Conservation (phyloP, 2,329 filamentous ascomycete species). For the Aureobasidium subglaciale region DNA sequence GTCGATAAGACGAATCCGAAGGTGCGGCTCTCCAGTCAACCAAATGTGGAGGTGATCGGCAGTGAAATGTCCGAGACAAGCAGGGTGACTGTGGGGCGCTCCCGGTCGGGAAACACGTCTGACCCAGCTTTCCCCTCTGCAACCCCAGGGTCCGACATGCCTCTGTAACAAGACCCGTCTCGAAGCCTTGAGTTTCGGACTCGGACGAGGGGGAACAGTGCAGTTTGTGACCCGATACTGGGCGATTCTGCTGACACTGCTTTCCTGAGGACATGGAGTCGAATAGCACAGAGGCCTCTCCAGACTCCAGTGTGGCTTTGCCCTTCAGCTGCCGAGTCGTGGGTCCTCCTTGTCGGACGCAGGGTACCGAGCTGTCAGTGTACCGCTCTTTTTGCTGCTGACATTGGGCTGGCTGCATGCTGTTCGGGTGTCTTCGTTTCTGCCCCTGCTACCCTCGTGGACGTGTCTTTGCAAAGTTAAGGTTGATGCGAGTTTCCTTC, state of each 20-base stretch:
- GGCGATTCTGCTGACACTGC: neutral
- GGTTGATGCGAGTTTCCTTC: slow-evolving; percentile 2
- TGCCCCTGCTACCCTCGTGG: neutral
- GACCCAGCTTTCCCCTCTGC: neutral
- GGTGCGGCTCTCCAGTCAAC: neutral
- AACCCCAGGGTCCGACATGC: neutral
- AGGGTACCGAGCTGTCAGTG: neutral
- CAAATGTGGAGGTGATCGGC: neutral
- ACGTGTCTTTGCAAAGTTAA: neutral
- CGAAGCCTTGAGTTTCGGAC: slow-evolving; percentile 6
- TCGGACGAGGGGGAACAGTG: slow-evolving; percentile 1
- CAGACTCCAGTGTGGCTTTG: neutral
- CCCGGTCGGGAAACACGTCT: neutral
- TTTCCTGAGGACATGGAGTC: neutral
- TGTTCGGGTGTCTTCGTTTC: neutral
- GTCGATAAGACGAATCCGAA: neutral
- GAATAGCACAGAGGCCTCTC: neutral
- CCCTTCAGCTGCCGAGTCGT: slow-evolving; percentile 4
- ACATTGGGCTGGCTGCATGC: slow-evolving; percentile 3
- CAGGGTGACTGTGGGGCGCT: neutral
- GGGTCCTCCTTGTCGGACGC: neutral
- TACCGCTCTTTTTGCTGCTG: neutral
- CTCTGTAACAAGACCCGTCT: neutral
- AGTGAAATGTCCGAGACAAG: slow-evolving; percentile 3
- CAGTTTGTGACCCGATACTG: neutral